Evolutionary conservation across 768 basidiomycete species (phyloP), one percentile per base, ranked within the genome.

Genomic region (Leccinum barrowsii): DNA sequence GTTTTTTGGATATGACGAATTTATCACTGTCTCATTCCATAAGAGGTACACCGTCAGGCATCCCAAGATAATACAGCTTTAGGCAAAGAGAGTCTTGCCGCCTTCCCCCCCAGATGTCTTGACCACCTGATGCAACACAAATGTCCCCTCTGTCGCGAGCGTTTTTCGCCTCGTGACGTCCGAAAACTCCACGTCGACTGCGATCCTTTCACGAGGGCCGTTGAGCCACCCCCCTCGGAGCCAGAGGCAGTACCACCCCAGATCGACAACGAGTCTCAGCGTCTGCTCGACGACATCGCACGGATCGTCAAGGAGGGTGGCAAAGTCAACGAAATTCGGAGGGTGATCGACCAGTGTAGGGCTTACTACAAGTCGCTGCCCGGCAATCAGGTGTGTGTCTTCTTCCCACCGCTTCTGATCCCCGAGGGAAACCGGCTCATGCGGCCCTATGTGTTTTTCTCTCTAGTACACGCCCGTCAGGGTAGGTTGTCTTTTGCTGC

Each of bases 61-160:
- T 86, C 90, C 10, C 83, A 86, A 66, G 78, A 83, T 56, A 95
- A 90, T 48, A 76, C 91, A 47, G 86, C 90, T 0, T 77, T 99
- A 5, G 89, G 84, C 57, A 87, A 92, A 68, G 87, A 91, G 58
- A 91, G 87, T 67, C 76, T 98, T 17, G 87, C 89, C 52, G 52
- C 32, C 11, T 32, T 32, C 4, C 32, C 32, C 32, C 32, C 28
- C 10, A 87, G 86, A 52, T 88, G 87, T 67, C 75, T 88, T 51
- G 68, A 79, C 37, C 75, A 78, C 56, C 66, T 88, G 56, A 74
- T 73, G 52, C 76, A 76, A 54, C 72, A 74, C 42, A 72, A 70
- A 54, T 90, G 88, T 65, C 87, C 88, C 49, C 73, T 90, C 50
- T 90, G 88, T 73, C 82, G 87, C 47, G 74, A 68, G 7, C 69